Conservation (phyloP, 2,329 filamentous ascomycete species). For the Calonectria fujianensis region DNA sequence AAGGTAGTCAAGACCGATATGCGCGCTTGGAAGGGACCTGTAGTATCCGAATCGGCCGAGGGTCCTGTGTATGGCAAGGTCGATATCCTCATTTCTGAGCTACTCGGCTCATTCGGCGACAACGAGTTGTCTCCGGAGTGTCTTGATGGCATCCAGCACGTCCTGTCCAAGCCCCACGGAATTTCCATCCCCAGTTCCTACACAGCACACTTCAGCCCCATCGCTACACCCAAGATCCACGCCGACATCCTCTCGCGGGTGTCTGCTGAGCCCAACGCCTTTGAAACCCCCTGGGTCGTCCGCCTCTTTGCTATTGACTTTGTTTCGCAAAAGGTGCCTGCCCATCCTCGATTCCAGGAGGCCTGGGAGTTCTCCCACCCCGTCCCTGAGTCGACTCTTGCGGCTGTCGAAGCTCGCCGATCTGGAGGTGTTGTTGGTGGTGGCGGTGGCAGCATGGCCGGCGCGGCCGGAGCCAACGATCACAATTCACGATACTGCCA, state of each 20-base stretch:
- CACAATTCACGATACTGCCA: constrained; percentile 91
- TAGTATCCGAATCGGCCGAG: constrained; percentile 65
- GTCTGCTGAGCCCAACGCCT: constrained; percentile 80
- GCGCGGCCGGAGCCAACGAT: constrained; percentile 88
- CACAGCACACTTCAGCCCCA: constrained; percentile 94
- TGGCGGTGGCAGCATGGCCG: constrained; percentile 83
- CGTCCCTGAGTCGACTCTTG: constrained; percentile 75
- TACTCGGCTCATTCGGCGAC: constrained; percentile 95
- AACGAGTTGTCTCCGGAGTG: constrained; percentile 98
- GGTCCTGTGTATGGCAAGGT: constrained; percentile 78
- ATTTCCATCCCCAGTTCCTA: constrained; percentile 97
- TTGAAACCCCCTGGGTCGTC: constrained; percentile 95
- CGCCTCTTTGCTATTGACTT: constrained; percentile 94
- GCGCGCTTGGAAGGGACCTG: constrained; percentile 94
- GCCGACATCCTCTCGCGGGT: constrained; percentile 83
- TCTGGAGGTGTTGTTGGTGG: constrained; percentile 80
- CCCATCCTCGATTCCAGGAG: constrained; percentile 79
- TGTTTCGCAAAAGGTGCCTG: constrained; percentile 79
- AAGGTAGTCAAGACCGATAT: constrained; percentile 97
- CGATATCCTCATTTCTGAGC: constrained; percentile 95
- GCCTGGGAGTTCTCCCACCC: constrained; percentile 90
- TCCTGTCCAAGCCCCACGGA: constrained; percentile 85
- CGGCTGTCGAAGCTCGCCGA: constrained; percentile 72
- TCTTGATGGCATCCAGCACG: constrained; percentile 94
- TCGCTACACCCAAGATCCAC: constrained; percentile 89